These are phyloP conservation scores for Sugiyamaella floridensis DNA, from an alignment of 805 yeast genomes.

Conservation along the genomic window DNA sequence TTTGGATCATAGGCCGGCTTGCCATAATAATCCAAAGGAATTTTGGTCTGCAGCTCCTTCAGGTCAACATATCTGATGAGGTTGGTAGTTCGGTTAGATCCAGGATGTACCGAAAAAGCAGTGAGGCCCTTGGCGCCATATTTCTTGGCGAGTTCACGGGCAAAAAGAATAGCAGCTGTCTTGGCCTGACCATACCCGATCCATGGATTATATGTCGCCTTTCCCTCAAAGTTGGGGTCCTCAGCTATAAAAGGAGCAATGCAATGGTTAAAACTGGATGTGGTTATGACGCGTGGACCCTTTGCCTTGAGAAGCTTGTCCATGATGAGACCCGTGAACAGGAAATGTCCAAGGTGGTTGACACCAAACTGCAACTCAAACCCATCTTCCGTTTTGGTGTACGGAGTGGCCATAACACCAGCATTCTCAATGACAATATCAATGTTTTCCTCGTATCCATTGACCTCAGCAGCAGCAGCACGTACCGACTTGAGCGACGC, in stretches of 20 bases:
- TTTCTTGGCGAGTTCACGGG: slow-evolving; percentile 4
- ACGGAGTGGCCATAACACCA: slow-evolving; percentile 72
- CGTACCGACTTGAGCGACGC: slow-evolving; percentile 10
- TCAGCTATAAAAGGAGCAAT: slow-evolving; percentile 7
- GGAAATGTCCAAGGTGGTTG: slow-evolving; percentile 67
- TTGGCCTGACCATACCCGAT: slow-evolving; percentile 14
- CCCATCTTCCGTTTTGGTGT: slow-evolving; percentile 52
- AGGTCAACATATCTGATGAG: slow-evolving; percentile 7
- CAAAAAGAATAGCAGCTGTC: slow-evolving; percentile 11
- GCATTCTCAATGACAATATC: slow-evolving; percentile 71
- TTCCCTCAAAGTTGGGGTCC: slow-evolving; percentile 7
- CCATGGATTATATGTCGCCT: slow-evolving; percentile 6
- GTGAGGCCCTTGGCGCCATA: slow-evolving; percentile 4
- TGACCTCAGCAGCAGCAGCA: slow-evolving; percentile 12
- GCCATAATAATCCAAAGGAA: slow-evolving; percentile 5
- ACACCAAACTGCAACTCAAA: slow-evolving; percentile 78
- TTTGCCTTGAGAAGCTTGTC: slow-evolving; percentile 2
- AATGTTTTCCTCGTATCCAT: slow-evolving; percentile 27
- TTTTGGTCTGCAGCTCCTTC: not conserved
- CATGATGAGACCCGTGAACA: slow-evolving; percentile 45
- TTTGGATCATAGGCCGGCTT: not conserved
- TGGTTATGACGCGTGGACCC: slow-evolving; percentile 5
- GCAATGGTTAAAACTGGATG: slow-evolving; percentile 7
- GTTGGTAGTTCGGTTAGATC: slow-evolving; percentile 10
- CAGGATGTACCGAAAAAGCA: slow-evolving; percentile 1